Evolutionary conservation across 228 moss, liverwort and hornwort species (phyloP).

Genomic region (Sphagnum magellanicum): DNA sequence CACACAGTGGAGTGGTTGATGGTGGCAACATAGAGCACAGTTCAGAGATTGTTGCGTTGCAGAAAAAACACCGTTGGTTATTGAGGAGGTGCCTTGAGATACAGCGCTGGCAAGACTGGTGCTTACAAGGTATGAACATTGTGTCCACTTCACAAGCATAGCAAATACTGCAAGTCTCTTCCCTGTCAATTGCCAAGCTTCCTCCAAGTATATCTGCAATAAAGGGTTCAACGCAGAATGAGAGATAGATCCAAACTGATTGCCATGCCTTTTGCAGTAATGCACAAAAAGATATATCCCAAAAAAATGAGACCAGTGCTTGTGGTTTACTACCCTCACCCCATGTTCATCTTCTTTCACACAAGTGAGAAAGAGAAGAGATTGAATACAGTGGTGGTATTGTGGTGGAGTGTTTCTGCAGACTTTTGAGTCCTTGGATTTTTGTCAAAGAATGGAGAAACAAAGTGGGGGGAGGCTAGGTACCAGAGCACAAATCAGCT

Average conservation of each 20-base stretch:
- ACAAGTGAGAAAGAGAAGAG: too few relatives aligned
- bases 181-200: slow-evolving; percentile 41
- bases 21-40: slow-evolving; percentile 49
- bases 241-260: too few relatives aligned
- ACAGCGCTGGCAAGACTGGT: slow-evolving; percentile 91
- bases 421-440: too few relatives aligned
- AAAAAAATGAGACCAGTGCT: neutral
- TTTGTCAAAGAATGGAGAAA: too few relatives aligned
- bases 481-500: neutral
- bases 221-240: neutral
- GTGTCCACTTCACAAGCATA: slow-evolving; percentile 88
- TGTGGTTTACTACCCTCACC: too few relatives aligned
- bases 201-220: slow-evolving; percentile 37
- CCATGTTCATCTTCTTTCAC: too few relatives aligned
- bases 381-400: too few relatives aligned
- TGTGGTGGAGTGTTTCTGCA: too few relatives aligned
- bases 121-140: slow-evolving; percentile 89
- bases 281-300: too few relatives aligned
- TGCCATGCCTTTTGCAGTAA: too few relatives aligned
- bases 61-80: slow-evolving; percentile 98
- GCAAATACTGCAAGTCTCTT: slow-evolving; percentile 89
- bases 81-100: slow-evolving; percentile 92
- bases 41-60: slow-evolving; percentile 65
- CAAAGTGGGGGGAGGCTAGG: too few relatives aligned
- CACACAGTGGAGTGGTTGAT: neutral